Evolutionary conservation across 352 stramenopile genomes (phyloP), one percentile per base, ranked within the genome.

Genomic region (Pythium diclinum): DNA sequence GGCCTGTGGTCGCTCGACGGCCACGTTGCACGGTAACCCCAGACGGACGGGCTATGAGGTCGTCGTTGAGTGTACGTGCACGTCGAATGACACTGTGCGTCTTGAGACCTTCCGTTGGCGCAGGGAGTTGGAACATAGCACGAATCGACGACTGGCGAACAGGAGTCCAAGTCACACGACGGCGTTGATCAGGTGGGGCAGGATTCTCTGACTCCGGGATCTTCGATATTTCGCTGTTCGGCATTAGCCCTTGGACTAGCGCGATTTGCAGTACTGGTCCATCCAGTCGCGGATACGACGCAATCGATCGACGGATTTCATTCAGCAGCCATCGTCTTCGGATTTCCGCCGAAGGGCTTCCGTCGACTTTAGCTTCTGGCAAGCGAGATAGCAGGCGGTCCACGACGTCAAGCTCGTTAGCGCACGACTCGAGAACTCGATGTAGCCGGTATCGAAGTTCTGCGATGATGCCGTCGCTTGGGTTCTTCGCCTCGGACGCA

Each of bases 11-110:
- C 3, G 56, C 56, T 28, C 56, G 42, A 7, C 56, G 56, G 11
- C 32, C 40, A 16, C 56, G 56, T n/a, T 61, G 56, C 0, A 21
- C 25, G 3, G 38, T 4, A 3, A 36, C 23, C 3, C 28, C 21
- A 2, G 56, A 33, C 7, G 23, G 40, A 0, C 38, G 56, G 9
- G 28, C 2, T 2, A 6, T 14, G 1, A 61, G 5, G 25, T 23
- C 33, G 23, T 61, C 56, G 28, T 61, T 61, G n/a, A 61, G 40
- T 17, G 56, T 61, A 4, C 56, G 38, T 16, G 56, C 56, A 34
- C 56, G 56, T 23, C 42, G 40, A 25, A 34, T 25, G 25, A 28
- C 25, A 3, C 40, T 47, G 5, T 23, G 56, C 0, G 25, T 57
- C 51, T 57, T 44, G 51, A 32, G 23, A 14, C 54, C 56, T 10